Evolutionary conservation across 169 alveolate genomes (phyloP), one percentile per base, ranked within the genome.

Genomic region (Eimeria sp.): DNA sequence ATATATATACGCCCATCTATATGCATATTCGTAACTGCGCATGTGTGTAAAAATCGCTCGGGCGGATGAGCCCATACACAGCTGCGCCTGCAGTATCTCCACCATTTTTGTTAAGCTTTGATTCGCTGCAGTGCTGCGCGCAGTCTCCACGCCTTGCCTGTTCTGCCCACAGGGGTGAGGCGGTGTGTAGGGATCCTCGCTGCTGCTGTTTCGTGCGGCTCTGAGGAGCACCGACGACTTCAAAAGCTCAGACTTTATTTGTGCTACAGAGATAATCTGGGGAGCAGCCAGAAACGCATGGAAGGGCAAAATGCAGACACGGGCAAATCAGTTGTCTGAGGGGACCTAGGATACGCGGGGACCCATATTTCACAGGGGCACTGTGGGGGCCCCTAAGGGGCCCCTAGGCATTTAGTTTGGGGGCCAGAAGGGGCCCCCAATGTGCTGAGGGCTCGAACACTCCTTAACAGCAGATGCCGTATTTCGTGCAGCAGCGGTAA

Each of bases 381-480:
- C 90, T 47, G 70, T 30, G 72, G 57, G 75, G 75, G 43, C 91
- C 73, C 75, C 27, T 6, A 27, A 14, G 70, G 51, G 70, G 70
- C 70, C 89, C 89, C 47, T 25, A 5, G 61, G 61, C 27, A 11
- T 7, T 61, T 61, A 58, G 10, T 43, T 25, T 13, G 45, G 6
- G 16, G 4, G 4, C 7, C 57, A 34, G 30, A 16, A 49, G 54
- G 91, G 75, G 76, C 91, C 75, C 7, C 91, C 73, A 30, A 20
- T 75, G 73, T 13, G 11, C 43, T 47, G 16, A 78, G 88, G 40
- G 88, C 88, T 22, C 65, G 88, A 45, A 78, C 13, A 47, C 47
- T 78, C 45, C 47, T n/a, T 22, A 47, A 11, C n/a, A 78, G 88
- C 61, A 78, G 25, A n/a, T 78, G 88, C 88, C 88, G 58, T 22